Conservation (phyloP, 2,329 filamentous ascomycete genomes). For the Neopestalotiopsis rosae region DNA sequence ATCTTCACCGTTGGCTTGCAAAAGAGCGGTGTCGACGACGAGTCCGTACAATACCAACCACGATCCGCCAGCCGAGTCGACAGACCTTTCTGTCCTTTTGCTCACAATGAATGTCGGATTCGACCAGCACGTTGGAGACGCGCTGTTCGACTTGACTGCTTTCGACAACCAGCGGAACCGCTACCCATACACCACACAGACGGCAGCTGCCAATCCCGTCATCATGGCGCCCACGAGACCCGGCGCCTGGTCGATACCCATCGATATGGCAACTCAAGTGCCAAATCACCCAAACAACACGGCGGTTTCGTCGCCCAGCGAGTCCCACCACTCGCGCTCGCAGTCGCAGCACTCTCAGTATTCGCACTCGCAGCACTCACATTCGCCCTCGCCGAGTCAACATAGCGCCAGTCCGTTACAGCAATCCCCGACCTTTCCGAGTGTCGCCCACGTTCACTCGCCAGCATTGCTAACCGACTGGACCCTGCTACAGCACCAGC, state of each 20-base stretch:
- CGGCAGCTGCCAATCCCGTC: conserved; percentile 43
- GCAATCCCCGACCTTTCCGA: conserved; percentile 59
- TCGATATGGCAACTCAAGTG: conserved; percentile 54
- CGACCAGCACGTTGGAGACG: conserved; percentile 62
- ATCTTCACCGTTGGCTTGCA: conserved; percentile 24
- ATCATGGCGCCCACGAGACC: conserved; percentile 46
- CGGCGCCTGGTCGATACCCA: conserved; percentile 55
- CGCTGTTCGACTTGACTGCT: conserved; percentile 63
- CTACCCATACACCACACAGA: conserved; percentile 56
- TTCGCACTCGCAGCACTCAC: conserved; percentile 43
- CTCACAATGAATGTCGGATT: conserved; percentile 65
- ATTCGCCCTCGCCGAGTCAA: conserved; percentile 52
- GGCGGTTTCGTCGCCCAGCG: conserved; percentile 57
- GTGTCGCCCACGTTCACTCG: conserved; percentile 51
- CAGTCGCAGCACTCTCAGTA: conserved; percentile 41
- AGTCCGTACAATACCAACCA: conserved; percentile 53
- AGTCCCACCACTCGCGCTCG: conserved; percentile 45
- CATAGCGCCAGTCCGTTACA: conserved; percentile 58
- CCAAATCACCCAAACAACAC: conserved; percentile 45
- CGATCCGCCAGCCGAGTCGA: conserved; percentile 42
- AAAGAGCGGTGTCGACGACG: conserved; percentile 53
- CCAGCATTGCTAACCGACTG: conserved; percentile 62
- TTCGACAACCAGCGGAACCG: conserved; percentile 62
- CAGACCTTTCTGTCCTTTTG: conserved; percentile 38
- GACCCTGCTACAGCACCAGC: conserved; percentile 63